Evolutionary conservation across 2,329 filamentous ascomycete species (phyloP), one percentile per base, ranked within the genome.

Genomic region (Fusarium sp.): DNA sequence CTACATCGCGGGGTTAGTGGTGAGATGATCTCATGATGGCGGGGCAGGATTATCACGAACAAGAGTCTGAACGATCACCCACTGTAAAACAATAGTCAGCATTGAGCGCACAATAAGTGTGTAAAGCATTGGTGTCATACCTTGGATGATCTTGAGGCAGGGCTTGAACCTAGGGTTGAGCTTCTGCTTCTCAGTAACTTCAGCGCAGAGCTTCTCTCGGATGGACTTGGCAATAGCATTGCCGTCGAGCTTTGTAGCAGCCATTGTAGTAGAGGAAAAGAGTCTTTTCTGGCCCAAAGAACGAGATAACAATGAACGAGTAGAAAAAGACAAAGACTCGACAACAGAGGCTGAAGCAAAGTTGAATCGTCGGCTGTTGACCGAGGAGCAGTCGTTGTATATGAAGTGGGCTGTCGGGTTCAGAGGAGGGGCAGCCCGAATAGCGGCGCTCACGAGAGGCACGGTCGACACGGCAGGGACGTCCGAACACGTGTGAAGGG

Each of bases 191-290:
- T 92, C 85, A 73, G 89, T 87, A 81, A 99, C 97, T 81, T 98
- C 91, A 46, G 84, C 84, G 75, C 91, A 91, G 75, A 99, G 87
- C 66, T 87, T 87, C 84, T 94, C 93, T 66, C 96, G 91, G 79
- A 98, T 97, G 78, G 85, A 88, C 85, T 95, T 97, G 74, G 96
- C 96, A 84, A 98, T 94, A 79, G 93, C 94, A 58, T 91, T 97
- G 84, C 96, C 96, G 84, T 99, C 96, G 76, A 99, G 96, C 85
- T 94, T 97, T 75, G 87, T 89, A 73, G 94, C 95, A 74, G 89
- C 89, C 94, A 98, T 98, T 77, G 82, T 85, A 81, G 87, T 89
- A 72, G 82, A 81, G 42, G 82, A 81, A 73, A 84, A 85, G 61
- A 68, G 65, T 69, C 75, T 75, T 70, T 67, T 69, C 67, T 73